A percentile compares a stretch with the other conserved stretches of the same genome.
Conservation (phyloP, 495 filamentous ascomycete species). For the Coniosporium apollinis region DNA sequence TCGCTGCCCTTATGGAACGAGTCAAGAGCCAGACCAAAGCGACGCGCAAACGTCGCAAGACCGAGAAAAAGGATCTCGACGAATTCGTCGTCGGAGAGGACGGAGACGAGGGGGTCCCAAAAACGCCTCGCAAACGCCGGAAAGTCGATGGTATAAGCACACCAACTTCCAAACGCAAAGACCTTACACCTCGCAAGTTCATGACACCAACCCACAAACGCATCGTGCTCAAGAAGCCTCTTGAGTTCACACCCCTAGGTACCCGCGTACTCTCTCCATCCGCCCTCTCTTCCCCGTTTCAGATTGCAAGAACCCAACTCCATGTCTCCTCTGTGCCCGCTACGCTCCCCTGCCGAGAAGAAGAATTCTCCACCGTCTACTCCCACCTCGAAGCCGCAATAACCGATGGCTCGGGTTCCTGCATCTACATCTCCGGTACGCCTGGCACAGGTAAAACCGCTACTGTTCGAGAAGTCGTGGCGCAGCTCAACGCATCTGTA, state of each 20-base stretch:
- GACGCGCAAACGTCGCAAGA: conserved; percentile 39
- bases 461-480: conserved; percentile 88
- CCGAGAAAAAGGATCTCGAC: conserved; percentile 27
- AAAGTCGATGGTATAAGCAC: conserved; percentile 31
- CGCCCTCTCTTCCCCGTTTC: conserved; percentile 73
- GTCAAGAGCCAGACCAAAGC: conserved; percentile 54
- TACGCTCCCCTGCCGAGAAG: conserved; percentile 78
- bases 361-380: conserved; percentile 83
- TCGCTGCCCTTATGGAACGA: conserved; percentile 43
- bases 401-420: conserved; percentile 77
- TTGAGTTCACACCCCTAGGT: conserved; percentile 88
- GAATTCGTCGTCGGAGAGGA: conserved; percentile 27
- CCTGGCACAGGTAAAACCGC: conserved; percentile 98
- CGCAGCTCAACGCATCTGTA: conserved; percentile 72
- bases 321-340: conserved; percentile 88
- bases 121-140: conserved; percentile 43
- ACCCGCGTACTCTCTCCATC: conserved; percentile 73
- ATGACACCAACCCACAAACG: conserved; percentile 60
- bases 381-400: conserved; percentile 89
- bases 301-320: conserved; percentile 70
- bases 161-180: conserved; percentile 40
- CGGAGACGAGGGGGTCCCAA: conserved; percentile 30
- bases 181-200: conserved; percentile 33
- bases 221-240: conserved; percentile 71
- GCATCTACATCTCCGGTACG: conserved; percentile 98